A percentile compares a stretch with the other conserved stretches of the same genome.
Evolutionary conservation across 2,329 filamentous ascomycete genomes (phyloP).

Genomic region (Tolypocladium amazonense): DNA sequence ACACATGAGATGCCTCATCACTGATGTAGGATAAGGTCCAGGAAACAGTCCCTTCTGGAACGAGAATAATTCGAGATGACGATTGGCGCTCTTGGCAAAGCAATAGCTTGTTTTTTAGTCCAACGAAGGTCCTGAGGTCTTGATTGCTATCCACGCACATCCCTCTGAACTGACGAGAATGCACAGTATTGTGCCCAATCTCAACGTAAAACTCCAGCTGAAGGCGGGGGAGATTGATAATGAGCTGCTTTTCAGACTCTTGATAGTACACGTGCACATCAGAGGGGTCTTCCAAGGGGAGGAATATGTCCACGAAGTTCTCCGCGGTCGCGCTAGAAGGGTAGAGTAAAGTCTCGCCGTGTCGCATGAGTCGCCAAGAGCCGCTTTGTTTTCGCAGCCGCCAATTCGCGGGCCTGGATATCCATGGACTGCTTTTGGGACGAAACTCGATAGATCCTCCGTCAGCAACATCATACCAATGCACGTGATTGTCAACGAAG

Average conservation of each 20-base stretch:
- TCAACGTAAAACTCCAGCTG: constrained; percentile 34
- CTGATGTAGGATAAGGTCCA: not conserved
- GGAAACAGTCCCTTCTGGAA: constrained; percentile 19
- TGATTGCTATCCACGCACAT: constrained; percentile 38
- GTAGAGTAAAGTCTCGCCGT: not conserved
- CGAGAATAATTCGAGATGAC: constrained; percentile 21
- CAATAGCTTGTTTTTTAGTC: constrained; percentile 38
- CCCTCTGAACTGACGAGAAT: constrained; percentile 38
- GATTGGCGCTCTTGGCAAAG: constrained; percentile 16
- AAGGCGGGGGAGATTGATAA: constrained; percentile 34
- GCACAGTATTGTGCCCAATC: constrained; percentile 14
- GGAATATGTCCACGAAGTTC: not conserved
- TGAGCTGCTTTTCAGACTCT: constrained; percentile 8
- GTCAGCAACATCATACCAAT: constrained; percentile 31
- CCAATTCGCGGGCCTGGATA: constrained; percentile 11
- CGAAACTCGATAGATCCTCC: constrained; percentile 21
- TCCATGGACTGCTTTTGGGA: constrained; percentile 14
- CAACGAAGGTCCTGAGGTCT: constrained; percentile 33
- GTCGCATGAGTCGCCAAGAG: constrained; percentile 10
- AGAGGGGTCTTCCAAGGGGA: not conserved
- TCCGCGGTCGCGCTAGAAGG: not conserved
- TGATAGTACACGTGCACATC: constrained; percentile 1
- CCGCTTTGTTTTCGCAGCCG: constrained; percentile 4
- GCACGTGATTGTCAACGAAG: constrained; percentile 29
- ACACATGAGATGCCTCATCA: constrained; percentile 13